Evolutionary conservation across 1,284 basidiomycete genomes (phyloP).

Genomic region (Leucoagaricus sp.): DNA sequence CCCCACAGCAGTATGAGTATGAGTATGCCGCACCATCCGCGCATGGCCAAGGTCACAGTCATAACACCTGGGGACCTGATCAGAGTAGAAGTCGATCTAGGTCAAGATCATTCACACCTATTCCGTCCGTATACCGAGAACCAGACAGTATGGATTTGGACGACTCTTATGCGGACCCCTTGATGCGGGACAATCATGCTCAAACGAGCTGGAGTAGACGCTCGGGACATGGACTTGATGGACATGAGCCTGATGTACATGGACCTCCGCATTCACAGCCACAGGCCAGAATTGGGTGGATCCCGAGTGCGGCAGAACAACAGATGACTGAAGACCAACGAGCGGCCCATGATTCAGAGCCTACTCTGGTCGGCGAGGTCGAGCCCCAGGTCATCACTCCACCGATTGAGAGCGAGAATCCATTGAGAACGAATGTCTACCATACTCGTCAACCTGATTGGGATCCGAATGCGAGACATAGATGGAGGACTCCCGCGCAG

Average conservation of each 20-base stretch:
- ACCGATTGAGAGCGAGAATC: constrained; percentile 10
- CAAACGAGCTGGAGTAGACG: background rate
- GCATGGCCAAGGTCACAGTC: background rate
- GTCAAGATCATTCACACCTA: constrained; percentile 30
- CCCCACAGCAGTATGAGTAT: constrained; percentile 7
- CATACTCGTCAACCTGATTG: constrained; percentile 7
- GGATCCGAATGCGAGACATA: background rate
- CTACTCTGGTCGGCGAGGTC: background rate
- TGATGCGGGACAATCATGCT: background rate
- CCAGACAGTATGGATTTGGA: constrained; percentile 17
- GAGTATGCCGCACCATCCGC: constrained; percentile 9
- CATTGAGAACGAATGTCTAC: constrained; percentile 5
- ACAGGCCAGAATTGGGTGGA: constrained; percentile 7
- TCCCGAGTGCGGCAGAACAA: background rate
- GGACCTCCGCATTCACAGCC: background rate
- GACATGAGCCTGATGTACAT: background rate
- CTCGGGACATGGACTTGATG: constrained; percentile 2
- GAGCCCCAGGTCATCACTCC: constrained; percentile 10
- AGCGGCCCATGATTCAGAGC: background rate
- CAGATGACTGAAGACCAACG: background rate
- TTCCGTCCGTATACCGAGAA: constrained; percentile 31
- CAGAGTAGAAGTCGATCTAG: constrained; percentile 13
- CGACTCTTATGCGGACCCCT: constrained; percentile 7
- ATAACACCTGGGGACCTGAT: constrained; percentile 1
- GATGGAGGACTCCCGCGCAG: background rate